phyloP scores from a whole-genome alignment of 345 rosid genomes.

The Eucalyptus marginata region DNA sequence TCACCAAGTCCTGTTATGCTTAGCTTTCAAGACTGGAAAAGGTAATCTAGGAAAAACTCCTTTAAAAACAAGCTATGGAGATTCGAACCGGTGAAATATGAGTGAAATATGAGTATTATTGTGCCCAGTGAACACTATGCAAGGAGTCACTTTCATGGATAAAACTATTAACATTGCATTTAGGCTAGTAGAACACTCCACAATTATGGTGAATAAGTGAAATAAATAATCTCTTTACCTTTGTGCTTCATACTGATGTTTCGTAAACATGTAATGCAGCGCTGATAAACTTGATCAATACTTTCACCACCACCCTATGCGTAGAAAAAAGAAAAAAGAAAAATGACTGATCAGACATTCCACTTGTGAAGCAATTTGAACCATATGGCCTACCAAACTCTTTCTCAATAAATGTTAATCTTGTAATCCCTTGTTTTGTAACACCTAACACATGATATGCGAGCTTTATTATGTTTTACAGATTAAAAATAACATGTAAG shows the following conservation, averaged over 20 bases:
- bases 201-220: background rate
- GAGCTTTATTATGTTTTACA: background rate
- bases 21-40: background rate
- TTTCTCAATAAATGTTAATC: background rate
- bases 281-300: conserved; percentile 50
- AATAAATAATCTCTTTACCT: conserved; percentile 16
- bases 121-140: background rate
- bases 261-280: conserved; percentile 54
- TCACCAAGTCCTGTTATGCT: background rate
- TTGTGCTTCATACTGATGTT: conserved; percentile 55
- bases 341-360: background rate
- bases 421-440: background rate
- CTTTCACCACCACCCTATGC: conserved; percentile 97
- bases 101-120: background rate
- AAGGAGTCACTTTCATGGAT: background rate
- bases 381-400: background rate
- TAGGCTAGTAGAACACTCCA: background rate
- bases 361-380: background rate
- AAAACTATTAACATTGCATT: background rate
- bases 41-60: background rate
- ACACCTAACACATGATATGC: background rate
- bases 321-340: background rate
- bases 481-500: background rate
- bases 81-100: background rate
- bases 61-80: background rate